Evolutionary conservation across 495 filamentous ascomycete species (phyloP), one percentile per base, ranked within the genome.

Genomic region (Neurospora pannonica): DNA sequence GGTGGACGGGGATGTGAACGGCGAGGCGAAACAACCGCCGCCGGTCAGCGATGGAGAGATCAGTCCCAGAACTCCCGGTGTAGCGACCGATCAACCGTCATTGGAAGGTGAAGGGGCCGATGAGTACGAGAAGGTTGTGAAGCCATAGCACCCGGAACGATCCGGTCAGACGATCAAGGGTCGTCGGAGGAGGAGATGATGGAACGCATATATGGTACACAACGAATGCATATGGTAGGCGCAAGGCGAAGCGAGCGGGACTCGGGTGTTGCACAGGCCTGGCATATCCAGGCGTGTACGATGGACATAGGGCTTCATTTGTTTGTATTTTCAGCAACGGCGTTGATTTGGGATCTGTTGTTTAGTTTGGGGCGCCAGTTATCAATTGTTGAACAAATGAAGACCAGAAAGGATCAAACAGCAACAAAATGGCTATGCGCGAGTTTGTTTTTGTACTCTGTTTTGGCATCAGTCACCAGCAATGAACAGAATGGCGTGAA

Each of bases 381-480:
- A 21, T 54, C 3, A 11, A 28, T 7, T 11, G 48, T 60, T 1
- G 11, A 28, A 28, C 48, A 60, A 15, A 60, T 15, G 11, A 60
- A 28, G 48, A 28, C 2, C 1, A 7, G 5, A 28, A 60, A 60
- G 10, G 11, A 28, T 28, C 2, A 28, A 60, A 13, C 8, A 54
- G 10, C 10, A 54, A 54, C 10, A 24, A n/a, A 24, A 28, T 28
- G 48, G 48, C 0, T 11, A 28, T 7, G 48, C 48, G 48, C 48
- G 13, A 15, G 48, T 4, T 60, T 28, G 48, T 15, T 15, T 24
- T 54, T 13, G 1, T 24, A 13, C 46, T 48, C 0, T 54, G 2
- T 24, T 24, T 0, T 24, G 5, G 21, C 0, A 24, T 54, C 6
- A 1, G 10, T 24, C 0, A 6, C 46, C 0, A 3, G 10, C 21